Evolutionary conservation across 441 rosid genomes (phyloP).

Genomic region (Adansonia madagascariensis): DNA sequence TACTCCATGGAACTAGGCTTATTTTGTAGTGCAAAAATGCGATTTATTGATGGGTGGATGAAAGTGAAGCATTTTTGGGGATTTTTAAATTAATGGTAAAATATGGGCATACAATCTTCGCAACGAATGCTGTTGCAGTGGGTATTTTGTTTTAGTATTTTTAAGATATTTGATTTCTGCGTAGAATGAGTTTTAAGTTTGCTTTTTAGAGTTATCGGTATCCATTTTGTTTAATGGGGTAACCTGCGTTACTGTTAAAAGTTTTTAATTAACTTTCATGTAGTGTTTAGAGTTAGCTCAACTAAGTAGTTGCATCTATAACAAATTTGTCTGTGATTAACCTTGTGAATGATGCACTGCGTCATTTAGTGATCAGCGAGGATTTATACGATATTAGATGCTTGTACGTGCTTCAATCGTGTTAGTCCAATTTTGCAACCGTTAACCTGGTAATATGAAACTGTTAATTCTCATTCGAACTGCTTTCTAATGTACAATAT

Average conservation of each 20-base stretch:
- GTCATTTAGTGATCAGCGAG: background rate
- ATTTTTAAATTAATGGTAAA: background rate
- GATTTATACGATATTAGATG: background rate
- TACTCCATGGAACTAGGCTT: background rate
- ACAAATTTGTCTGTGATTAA: background rate
- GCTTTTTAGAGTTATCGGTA: background rate
- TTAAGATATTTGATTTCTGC: background rate
- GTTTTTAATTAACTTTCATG: background rate
- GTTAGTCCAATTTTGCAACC: background rate
- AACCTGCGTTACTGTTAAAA: background rate
- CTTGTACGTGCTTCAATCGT: background rate
- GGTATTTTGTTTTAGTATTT: constrained; percentile 2
- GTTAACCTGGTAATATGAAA: background rate
- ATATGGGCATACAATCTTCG: background rate
- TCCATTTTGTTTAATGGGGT: constrained; percentile 6
- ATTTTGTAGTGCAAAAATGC: background rate
- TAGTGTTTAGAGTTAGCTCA: constrained; percentile 9
- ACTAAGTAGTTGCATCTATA: background rate
- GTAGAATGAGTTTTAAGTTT: constrained; percentile 12
- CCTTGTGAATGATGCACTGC: background rate
- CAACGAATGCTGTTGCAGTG: background rate
- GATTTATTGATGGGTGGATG: background rate
- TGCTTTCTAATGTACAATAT: background rate
- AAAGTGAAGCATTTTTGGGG: constrained; percentile 19
- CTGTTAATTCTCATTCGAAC: background rate